Evolutionary conservation across 169 alveolate species (phyloP), one percentile per base, ranked within the genome.

Genomic region (Plasmodium reichenowi): DNA sequence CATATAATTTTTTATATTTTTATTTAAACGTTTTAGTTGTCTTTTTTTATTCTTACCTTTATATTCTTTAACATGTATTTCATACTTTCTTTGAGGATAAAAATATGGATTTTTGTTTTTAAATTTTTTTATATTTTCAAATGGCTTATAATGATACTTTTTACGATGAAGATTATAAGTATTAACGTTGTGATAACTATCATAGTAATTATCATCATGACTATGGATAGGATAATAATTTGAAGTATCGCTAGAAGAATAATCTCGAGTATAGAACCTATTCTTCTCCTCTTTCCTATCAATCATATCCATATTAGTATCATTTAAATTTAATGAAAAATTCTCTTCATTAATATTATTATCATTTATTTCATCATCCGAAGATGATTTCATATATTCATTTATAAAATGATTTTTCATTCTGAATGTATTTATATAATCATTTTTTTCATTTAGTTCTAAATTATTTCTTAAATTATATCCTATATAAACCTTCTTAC

Each of bases 351-450:
- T 38, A 38, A 5, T 38, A 15, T 47, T 45, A 45, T 52, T 15
- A 22, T 22, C 13, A 17, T 48, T 15, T 48, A 20, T 32, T 24
- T 83, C 83, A 13, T 83, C 91, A 58, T 83, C 91, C 20, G 73
- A 56, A 4, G 85, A 68, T 56, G 91, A 83, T 38, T 83, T 83
- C 12, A 83, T 54, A 83, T 83, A 83, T 15, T 24, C 70, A 48
- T 83, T 54, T 29, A 83, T 58, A 83, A 83, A 68, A 68, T 67
- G 76, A 56, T 48, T 70, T 9, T 83, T 72, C 1, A 20, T 15
- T 38, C 85, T 83, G 59, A 68, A 17, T 0, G 68, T 12, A 63
- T 83, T 83, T 52, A 83, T 68, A 50, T 83, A 83, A 67, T 70
- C 74, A 70, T 83, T 83, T 20, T 83, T 60, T 20, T 83, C 78